Percentiles rank a stretch among this genome's conserved stretches.
These are phyloP conservation scores for Epichloe sp. DNA, from an alignment of 2,329 filamentous ascomycete genomes.

Conservation along the genomic window DNA sequence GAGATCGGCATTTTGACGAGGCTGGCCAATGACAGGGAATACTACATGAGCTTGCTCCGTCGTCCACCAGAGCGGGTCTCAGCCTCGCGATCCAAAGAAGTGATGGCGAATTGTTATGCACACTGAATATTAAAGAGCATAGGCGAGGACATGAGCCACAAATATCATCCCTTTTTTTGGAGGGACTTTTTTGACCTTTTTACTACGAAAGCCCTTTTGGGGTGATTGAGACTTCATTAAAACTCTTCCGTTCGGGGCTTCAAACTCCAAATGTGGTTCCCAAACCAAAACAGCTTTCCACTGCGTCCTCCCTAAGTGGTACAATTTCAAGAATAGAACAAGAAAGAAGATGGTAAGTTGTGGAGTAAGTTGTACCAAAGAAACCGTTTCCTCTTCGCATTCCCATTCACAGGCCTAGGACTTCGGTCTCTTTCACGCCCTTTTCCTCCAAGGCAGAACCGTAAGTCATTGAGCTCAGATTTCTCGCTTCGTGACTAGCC, in stretches of 20 bases:
- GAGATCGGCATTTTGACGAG: not conserved
- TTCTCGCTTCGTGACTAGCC: too few relatives aligned
- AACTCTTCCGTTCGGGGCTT: not conserved
- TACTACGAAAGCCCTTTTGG: too few relatives aligned
- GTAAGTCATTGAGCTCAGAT: too few relatives aligned
- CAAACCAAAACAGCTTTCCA: not conserved
- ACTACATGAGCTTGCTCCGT: not conserved
- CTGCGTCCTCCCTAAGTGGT: not conserved
- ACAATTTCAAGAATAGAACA: not conserved
- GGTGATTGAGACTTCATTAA: not conserved
- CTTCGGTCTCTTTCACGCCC: too few relatives aligned
- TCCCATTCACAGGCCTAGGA: not conserved
- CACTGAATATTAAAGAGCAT: not conserved
- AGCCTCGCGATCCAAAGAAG: not conserved
- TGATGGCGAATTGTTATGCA: not conserved
- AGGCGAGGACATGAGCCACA: not conserved
- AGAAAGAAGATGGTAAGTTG: too few relatives aligned
- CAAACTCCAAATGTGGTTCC: not conserved
- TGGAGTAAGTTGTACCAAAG: too few relatives aligned
- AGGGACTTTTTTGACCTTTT: too few relatives aligned
- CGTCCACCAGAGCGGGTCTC: not conserved
- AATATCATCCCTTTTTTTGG: too few relatives aligned
- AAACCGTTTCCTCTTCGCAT: not conserved
- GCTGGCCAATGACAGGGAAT: slow-evolving; percentile 1
- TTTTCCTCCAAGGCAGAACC: too few relatives aligned